Conservation (phyloP, 352 stramenopile genomes). For the Pythium aphanidermatum region DNA sequence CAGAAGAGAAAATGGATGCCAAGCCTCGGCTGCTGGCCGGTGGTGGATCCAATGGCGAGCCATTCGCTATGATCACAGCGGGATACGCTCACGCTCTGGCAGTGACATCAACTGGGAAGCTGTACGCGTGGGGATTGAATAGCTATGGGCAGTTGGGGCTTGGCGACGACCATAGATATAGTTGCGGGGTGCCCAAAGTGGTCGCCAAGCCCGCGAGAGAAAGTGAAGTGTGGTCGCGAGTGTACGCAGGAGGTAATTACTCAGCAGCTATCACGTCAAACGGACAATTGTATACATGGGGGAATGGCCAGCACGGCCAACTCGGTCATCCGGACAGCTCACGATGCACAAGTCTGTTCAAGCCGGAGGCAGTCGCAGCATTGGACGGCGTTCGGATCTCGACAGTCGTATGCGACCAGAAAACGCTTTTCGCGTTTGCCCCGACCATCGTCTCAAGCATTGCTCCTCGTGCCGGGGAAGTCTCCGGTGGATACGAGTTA, state of each 20-base stretch:
- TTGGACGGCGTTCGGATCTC: constrained; percentile 31
- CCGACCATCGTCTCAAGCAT: constrained; percentile 42
- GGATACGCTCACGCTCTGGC: constrained; percentile 68
- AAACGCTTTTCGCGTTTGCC: constrained; percentile 56
- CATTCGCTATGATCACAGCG: constrained; percentile 53
- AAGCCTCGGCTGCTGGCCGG: constrained; percentile 24
- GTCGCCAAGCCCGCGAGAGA: constrained; percentile 1
- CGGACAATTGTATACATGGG: constrained; percentile 52
- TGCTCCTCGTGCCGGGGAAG: constrained; percentile 41
- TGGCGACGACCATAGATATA: constrained; percentile 20
- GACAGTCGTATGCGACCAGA: constrained; percentile 40
- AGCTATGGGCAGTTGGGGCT: constrained; percentile 71
- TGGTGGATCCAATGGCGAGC: constrained; percentile 20
- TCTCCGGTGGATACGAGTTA: constrained; percentile 52
- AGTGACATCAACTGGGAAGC: constrained; percentile 36
- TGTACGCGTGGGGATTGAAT: constrained; percentile 82
- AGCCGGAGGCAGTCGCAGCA: constrained; percentile 29
- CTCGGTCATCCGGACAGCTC: constrained; percentile 26
- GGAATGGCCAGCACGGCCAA: constrained; percentile 41
- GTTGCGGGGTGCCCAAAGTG: neutral
- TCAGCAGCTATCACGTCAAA: constrained; percentile 37
- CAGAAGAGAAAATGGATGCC: constrained; percentile 13
- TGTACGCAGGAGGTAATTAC: constrained; percentile 59
- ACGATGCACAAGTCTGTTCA: constrained; percentile 17
- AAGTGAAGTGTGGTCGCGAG: constrained; percentile 32